Percentiles rank a stretch among this genome's conserved stretches.
These are phyloP conservation scores for Malassezia japonica DNA, from an alignment of 1,284 basidiomycete species.

Conservation along the genomic window DNA sequence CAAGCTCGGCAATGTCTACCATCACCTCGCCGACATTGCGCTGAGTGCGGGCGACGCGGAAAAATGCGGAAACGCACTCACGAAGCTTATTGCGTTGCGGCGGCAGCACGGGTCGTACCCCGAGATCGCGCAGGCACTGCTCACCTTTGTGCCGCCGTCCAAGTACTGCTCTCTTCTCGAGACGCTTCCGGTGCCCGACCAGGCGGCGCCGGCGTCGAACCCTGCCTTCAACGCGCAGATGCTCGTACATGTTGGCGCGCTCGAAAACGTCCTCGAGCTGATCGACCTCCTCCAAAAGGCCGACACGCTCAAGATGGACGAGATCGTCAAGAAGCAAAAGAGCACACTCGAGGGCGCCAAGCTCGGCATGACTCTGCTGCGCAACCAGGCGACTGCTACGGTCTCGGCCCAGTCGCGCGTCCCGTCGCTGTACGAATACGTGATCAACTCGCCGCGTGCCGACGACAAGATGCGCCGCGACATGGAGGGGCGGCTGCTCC, in stretches of 20 bases:
- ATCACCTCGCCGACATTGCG: conserved; percentile 37
- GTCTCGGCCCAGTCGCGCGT: conserved; percentile 24
- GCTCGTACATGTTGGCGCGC: conserved; percentile 57
- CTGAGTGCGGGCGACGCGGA: conserved; percentile 54
- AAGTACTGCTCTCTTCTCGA: conserved; percentile 60
- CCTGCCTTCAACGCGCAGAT: conserved; percentile 52
- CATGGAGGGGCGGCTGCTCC: conserved; percentile 32
- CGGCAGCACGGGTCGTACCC: conserved; percentile 55
- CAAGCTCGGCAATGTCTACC: conserved; percentile 33
- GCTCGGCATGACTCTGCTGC: conserved; percentile 27
- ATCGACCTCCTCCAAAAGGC: conserved; percentile 25
- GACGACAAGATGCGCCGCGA: conserved; percentile 33
- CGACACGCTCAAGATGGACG: conserved; percentile 30
- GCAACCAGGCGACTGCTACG: conserved; percentile 25
- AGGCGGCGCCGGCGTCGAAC: conserved; percentile 57
- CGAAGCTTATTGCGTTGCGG: conserved; percentile 63
- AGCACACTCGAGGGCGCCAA: conserved; percentile 34
- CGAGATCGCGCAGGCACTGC: conserved; percentile 52
- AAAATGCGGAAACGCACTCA: conserved; percentile 69
- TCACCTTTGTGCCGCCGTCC: conserved; percentile 67
- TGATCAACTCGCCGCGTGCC: conserved; percentile 31
- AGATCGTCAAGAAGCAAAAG: conserved; percentile 31
- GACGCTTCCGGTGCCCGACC: conserved; percentile 63
- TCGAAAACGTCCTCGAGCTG: conserved; percentile 34
- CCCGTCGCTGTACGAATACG: conserved; percentile 33